Evolutionary conservation across 371 early-diverging fungal species (phyloP), one percentile per base, ranked within the genome.

Genomic region (Syncephalis fuscata): DNA sequence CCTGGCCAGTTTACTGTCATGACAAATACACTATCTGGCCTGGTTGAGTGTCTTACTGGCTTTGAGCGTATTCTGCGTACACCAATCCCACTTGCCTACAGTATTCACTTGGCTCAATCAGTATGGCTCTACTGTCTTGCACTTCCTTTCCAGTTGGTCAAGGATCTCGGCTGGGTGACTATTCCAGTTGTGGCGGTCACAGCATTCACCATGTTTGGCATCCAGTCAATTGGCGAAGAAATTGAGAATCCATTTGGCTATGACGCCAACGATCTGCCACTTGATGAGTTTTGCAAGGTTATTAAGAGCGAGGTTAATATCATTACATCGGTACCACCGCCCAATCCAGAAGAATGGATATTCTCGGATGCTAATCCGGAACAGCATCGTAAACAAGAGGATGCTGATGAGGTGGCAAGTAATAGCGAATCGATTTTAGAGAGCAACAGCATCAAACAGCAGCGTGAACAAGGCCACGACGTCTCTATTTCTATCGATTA

Each of bases 1-100:
- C 63, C 60, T 36, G 60, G 61, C 1, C 65, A 69, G 36, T 64
- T 65, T 10, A 67, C 64, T 39, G 60, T 59, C 15, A 71, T 74
- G 48, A 68, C 68, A 25, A 57, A 59, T 27, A 66, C 66, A 17
- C 51, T 77, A 1, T 66, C 69, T 17, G 59, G 55, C 22, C 48
- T 77, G 51, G 69, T 79, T 39, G 87, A 87, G 52, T 71, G 70
- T 52, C 60, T 85, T 36, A 67, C 73, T 23, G 63, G 66, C 26
- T 68, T 85, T 53, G 85, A 86, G 53, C 64, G 88, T 20, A 78
- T 88, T 55, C 64, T 77, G n/a, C 67, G 64, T 52, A 76, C 81
- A 1, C 88, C 88, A 10, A 80, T 85, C 56, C 88, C 88, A 0
- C 55, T 73, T 15, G 85, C 82, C 9, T 88, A 88, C 55, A 63